A percentile compares a stretch with the other conserved stretches of the same genome.
Conservation (phyloP, 768 basidiomycete species). For the Rhodotorula paludigena region DNA sequence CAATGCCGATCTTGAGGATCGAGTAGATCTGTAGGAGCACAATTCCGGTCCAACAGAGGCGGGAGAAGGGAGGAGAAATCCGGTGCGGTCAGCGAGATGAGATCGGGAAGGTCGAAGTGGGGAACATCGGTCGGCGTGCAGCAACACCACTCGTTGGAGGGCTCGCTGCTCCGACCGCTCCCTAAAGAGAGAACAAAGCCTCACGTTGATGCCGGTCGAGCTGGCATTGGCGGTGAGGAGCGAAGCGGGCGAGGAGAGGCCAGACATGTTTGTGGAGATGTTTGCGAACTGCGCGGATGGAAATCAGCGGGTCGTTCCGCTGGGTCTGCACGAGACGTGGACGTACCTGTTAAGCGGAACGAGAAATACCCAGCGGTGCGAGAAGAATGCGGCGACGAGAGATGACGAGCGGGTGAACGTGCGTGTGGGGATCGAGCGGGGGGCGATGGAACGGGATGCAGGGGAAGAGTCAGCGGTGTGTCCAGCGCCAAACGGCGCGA, state of each 20-base stretch:
- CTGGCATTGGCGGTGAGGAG: conserved; percentile 34
- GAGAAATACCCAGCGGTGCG: neutral
- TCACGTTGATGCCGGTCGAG: conserved; percentile 31
- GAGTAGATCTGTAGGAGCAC: neutral
- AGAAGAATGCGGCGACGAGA: neutral
- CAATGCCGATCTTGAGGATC: conserved; percentile 16
- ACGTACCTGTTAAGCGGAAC: neutral
- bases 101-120: neutral
- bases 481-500: too few relatives aligned
- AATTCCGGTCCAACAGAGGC: neutral
- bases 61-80: neutral
- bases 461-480: too few relatives aligned
- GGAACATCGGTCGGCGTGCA: neutral
- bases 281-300: neutral
- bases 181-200: neutral
- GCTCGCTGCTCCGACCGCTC: too few relatives aligned
- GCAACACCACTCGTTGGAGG: too few relatives aligned
- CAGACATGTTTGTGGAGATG: conserved; percentile 23
- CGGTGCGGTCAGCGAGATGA: neutral
- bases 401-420: too few relatives aligned
- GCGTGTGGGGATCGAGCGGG: neutral
- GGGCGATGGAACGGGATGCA: too few relatives aligned
- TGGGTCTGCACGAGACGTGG: neutral
- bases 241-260: conserved; percentile 35
- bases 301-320: too few relatives aligned